A percentile compares a stretch with the other conserved stretches of the same genome.
Evolutionary conservation across 176 grass and related monocot species (phyloP).

Genomic region (Phyllostachys edulis): DNA sequence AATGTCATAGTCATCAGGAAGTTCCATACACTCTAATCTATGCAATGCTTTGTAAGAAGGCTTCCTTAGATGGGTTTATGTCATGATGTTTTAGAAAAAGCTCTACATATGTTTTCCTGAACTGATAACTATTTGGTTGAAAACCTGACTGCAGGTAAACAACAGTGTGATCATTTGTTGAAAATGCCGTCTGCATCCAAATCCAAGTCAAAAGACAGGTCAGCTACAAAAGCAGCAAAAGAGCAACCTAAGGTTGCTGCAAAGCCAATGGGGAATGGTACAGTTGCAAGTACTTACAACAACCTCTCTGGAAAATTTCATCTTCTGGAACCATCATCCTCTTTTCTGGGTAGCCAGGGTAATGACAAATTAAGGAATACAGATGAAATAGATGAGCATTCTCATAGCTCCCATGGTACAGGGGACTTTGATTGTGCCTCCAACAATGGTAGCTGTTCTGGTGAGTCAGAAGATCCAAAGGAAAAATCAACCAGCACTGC

Average conservation of each 20-base stretch:
- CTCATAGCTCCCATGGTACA: constrained; percentile 72
- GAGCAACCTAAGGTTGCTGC: constrained; percentile 65
- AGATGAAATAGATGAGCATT: constrained; percentile 94
- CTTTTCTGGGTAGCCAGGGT: constrained; percentile 51
- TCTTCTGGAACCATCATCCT: constrained; percentile 58
- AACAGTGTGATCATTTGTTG: constrained; percentile 15
- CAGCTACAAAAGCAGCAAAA: constrained; percentile 60
- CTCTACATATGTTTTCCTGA: not conserved
- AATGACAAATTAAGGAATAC: constrained; percentile 65
- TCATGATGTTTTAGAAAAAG: not conserved
- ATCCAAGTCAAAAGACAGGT: constrained; percentile 80
- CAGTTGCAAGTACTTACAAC: constrained; percentile 66
- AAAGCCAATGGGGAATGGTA: constrained; percentile 61
- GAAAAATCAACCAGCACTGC: constrained; percentile 55
- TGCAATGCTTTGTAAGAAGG: not conserved
- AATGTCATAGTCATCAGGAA: not conserved
- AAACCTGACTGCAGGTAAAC: constrained; percentile 42
- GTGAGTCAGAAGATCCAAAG: constrained; percentile 81
- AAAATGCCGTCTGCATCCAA: constrained; percentile 91
- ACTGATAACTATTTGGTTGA: constrained; percentile 5
- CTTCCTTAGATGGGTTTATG: constrained; percentile 1
- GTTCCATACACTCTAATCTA: not conserved
- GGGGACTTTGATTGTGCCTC: constrained; percentile 84
- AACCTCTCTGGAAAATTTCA: constrained; percentile 87
- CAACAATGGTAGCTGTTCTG: constrained; percentile 86